phyloP scores from a whole-genome alignment of 192 early-diverging fungal species.

The Powellomyces hirtus region DNA sequence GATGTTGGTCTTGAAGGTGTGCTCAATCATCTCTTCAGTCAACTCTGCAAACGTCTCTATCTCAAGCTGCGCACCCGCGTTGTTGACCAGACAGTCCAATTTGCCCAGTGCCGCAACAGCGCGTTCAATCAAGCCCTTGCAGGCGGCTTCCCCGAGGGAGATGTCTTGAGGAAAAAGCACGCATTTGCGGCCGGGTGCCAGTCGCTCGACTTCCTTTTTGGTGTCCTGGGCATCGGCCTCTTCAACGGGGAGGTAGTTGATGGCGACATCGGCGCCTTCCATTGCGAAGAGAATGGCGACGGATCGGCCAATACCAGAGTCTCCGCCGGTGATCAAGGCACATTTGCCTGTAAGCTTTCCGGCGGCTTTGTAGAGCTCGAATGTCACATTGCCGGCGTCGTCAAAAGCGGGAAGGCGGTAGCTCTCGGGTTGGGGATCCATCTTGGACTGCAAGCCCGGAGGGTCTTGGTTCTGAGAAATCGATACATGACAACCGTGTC shows the following conservation, averaged over 20 bases:
- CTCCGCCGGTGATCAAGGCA: constrained; percentile 24
- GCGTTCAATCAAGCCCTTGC: constrained; percentile 11
- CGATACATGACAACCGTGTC: no score
- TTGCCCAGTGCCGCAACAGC: constrained; percentile 8
- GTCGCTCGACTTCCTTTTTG: constrained; percentile 34
- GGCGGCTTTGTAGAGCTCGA: constrained; percentile 10
- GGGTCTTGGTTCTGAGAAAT: constrained; percentile 7
- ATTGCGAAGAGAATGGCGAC: constrained; percentile 51
- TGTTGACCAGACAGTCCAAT: constrained; percentile 29
- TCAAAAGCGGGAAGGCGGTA: not conserved
- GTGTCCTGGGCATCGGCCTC: constrained; percentile 49
- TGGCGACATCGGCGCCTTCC: constrained; percentile 48
- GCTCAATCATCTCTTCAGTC: constrained; percentile 38
- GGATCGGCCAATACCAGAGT: constrained; percentile 39
- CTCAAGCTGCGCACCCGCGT: constrained; percentile 38
- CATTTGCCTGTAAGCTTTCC: constrained; percentile 12
- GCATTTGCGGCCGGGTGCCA: constrained; percentile 33
- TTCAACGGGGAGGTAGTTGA: constrained; percentile 45
- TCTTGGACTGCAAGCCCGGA: constrained; percentile 13
- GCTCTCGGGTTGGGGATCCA: constrained; percentile 10
- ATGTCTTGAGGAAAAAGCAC: constrained; percentile 37
- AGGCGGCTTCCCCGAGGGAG: constrained; percentile 11
- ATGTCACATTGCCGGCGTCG: not conserved
- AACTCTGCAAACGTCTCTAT: constrained; percentile 17
- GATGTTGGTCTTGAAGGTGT: constrained; percentile 50